Conservation (phyloP, 2,329 filamentous ascomycete species). For the Aspergillus sp. region DNA sequence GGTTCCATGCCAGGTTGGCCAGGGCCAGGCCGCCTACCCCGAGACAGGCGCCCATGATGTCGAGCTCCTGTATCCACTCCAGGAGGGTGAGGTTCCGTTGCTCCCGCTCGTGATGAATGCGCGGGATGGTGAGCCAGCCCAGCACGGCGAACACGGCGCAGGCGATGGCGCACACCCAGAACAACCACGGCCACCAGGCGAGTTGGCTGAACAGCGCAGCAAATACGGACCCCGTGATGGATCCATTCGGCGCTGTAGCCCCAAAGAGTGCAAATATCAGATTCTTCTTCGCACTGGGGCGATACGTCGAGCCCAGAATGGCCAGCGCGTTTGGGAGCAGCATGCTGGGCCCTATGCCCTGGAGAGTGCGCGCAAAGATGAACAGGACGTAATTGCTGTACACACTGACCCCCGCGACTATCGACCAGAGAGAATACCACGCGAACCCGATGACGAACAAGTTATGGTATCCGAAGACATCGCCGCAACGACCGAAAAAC, state of each 20-base stretch:
- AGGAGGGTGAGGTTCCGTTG: slow-evolving; percentile 1
- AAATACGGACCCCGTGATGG: slow-evolving; percentile 35
- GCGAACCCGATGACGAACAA: slow-evolving; percentile 29
- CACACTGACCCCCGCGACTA: slow-evolving; percentile 29
- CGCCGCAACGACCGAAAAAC: slow-evolving; percentile 25
- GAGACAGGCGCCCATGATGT: slow-evolving; percentile 31
- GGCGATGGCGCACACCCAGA: slow-evolving; percentile 39
- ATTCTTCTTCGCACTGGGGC: slow-evolving; percentile 49
- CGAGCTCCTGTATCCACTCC: slow-evolving; percentile 15
- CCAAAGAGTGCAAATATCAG: slow-evolving; percentile 51
- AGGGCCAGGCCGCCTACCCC: slow-evolving; percentile 51
- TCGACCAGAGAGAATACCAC: slow-evolving; percentile 33
- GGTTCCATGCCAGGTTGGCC: slow-evolving; percentile 59
- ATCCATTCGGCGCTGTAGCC: slow-evolving; percentile 40
- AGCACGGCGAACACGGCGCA: slow-evolving; percentile 32
- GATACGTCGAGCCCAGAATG: slow-evolving; percentile 52
- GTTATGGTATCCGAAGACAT: slow-evolving; percentile 30
- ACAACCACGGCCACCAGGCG: slow-evolving; percentile 46
- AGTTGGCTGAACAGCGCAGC: slow-evolving; percentile 31
- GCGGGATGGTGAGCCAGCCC: slow-evolving; percentile 17
- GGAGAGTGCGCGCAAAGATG: slow-evolving; percentile 45
- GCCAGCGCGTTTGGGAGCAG: slow-evolving; percentile 57
- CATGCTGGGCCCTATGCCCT: slow-evolving; percentile 54
- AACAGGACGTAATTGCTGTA: slow-evolving; percentile 40
- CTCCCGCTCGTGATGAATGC: background rate